Percentiles rank a stretch among this genome's conserved stretches.
phyloP scores from a whole-genome alignment of 2,329 filamentous ascomycete genomes.

The Capronia americana region DNA sequence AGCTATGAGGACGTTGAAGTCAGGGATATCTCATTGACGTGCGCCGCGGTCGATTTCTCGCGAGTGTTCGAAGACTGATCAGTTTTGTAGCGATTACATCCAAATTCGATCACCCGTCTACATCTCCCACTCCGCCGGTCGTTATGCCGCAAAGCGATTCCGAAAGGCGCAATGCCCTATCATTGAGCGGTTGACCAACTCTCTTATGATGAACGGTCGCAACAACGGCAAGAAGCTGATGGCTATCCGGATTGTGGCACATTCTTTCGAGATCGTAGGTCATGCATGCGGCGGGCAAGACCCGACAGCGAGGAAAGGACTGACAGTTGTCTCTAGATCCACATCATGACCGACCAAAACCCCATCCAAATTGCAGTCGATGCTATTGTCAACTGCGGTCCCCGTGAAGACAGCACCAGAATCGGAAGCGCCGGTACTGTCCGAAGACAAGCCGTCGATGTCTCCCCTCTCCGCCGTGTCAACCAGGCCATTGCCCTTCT shows the following conservation, averaged over 20 bases:
- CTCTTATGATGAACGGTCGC: constrained; percentile 99
- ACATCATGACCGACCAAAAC: constrained; percentile 99
- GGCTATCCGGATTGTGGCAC: constrained; percentile 98
- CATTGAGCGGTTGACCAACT: constrained; percentile 99
- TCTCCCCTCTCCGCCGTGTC: constrained; percentile 97
- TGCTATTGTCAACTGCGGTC: constrained; percentile 99
- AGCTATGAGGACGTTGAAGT: constrained; percentile 99
- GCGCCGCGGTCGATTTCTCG: constrained; percentile 55
- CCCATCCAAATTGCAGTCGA: constrained; percentile 99
- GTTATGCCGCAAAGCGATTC: constrained; percentile 99
- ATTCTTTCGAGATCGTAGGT: constrained; percentile 99
- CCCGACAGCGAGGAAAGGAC: constrained; percentile 8
- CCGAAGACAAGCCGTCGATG: constrained; percentile 99
- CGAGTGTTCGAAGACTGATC: constrained; percentile 16
- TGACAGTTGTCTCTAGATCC: constrained; percentile 68
- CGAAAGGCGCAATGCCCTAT: constrained; percentile 99
- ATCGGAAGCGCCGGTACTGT: constrained; percentile 99
- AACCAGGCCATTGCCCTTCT: constrained; percentile 99
- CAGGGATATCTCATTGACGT: constrained; percentile 99
- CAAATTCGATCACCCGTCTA: constrained; percentile 99
- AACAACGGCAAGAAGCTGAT: constrained; percentile 99
- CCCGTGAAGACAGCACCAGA: constrained; percentile 99
- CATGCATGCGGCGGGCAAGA: constrained; percentile 28
- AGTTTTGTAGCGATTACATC: constrained; percentile 86
- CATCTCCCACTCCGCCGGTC: constrained; percentile 97